A percentile compares a stretch with the other conserved stretches of the same genome.
phyloP scores from a whole-genome alignment of 2,329 filamentous ascomycete genomes.

The Fusarium sp. region DNA sequence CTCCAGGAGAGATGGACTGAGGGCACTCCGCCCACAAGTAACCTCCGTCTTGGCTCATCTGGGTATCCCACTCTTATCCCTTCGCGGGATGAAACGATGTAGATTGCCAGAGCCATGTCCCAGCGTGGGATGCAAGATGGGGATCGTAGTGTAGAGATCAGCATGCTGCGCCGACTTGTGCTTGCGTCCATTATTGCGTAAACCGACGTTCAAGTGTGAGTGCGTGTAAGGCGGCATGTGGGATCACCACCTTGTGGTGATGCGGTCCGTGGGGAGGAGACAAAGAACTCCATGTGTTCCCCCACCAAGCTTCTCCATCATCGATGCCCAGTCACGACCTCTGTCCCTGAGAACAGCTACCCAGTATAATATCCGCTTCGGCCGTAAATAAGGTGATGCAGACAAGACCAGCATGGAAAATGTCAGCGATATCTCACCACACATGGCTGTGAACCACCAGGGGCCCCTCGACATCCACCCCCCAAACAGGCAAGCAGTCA shows the following conservation, averaged over 20 bases:
- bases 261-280: background rate
- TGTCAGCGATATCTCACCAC: background rate
- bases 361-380: background rate
- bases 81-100: background rate
- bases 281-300: background rate
- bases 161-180: background rate
- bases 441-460: background rate
- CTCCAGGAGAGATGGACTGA: background rate
- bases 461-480: background rate
- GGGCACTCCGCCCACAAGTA: background rate
- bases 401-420: background rate
- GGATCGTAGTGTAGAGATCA: background rate
- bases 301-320: background rate
- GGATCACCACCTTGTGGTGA: background rate
- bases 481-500: background rate
- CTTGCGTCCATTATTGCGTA: background rate
- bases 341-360: background rate
- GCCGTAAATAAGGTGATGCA: background rate
- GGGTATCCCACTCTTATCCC: background rate
- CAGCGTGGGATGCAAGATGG: background rate
- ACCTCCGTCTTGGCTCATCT: background rate
- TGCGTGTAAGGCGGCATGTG: background rate
- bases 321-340: background rate
- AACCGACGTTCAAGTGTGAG: background rate
- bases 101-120: background rate